Evolutionary conservation across 2,329 filamentous ascomycete genomes (phyloP).

Genomic region (Curvularia eragrostidis): DNA sequence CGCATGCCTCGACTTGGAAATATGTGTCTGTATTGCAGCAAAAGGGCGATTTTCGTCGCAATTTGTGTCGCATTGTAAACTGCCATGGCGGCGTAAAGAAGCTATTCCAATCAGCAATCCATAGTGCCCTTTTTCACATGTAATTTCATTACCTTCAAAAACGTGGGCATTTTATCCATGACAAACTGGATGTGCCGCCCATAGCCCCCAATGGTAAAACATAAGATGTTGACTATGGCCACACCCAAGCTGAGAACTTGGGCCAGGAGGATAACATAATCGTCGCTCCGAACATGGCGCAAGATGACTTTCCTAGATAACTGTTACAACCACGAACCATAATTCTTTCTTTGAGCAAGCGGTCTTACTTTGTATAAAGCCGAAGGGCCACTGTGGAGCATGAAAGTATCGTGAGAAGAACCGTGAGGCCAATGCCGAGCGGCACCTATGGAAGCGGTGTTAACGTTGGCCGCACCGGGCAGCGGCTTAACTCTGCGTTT

Average conservation of each 20-base stretch:
- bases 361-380: not conserved
- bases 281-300: not conserved
- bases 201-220: not conserved
- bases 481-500: not conserved
- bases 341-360: not conserved
- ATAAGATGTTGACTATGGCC: not conserved
- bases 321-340: not conserved
- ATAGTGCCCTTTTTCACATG: not conserved
- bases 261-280: not conserved
- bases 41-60: not conserved
- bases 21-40: conserved; percentile 1
- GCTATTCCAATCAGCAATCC: not conserved
- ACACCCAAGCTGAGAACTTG: not conserved
- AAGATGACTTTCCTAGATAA: not conserved
- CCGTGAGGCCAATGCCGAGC: not conserved
- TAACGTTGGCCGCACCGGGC: not conserved
- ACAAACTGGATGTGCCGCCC: not conserved
- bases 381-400: not conserved
- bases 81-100: not conserved
- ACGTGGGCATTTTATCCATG: not conserved
- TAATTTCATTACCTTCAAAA: not conserved
- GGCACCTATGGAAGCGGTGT: not conserved
- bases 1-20: not conserved
- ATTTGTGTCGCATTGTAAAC: not conserved
- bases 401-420: not conserved